Conservation (phyloP, 345 rosid species). For the Hibiscus tridactylites region DNA sequence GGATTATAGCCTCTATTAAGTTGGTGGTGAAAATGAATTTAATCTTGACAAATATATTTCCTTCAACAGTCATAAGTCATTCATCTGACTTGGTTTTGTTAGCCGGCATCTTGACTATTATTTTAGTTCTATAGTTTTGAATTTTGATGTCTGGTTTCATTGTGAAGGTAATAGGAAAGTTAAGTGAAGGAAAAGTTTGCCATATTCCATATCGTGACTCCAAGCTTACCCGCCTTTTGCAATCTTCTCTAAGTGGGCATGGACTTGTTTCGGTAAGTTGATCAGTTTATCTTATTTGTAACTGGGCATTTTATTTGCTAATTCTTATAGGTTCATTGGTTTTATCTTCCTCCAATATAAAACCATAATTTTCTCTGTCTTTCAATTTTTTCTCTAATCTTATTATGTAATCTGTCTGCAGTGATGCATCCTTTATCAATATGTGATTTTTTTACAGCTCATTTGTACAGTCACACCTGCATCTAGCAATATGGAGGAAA, state of each 20-base stretch:
- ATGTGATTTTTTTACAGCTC: constrained; percentile 43
- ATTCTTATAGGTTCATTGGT: background rate
- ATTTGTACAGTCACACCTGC: constrained; percentile 99
- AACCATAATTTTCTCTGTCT: background rate
- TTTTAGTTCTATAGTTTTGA: constrained; percentile 8
- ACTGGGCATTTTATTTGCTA: background rate
- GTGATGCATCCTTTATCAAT: background rate
- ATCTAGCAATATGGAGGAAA: constrained; percentile 94
- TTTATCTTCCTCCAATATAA: background rate
- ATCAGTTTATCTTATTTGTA: background rate
- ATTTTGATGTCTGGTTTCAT: constrained; percentile 12
- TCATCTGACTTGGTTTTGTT: background rate
- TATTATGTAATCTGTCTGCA: background rate
- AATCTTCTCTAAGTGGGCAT: constrained; percentile 92
- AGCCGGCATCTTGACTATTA: background rate
- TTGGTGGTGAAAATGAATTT: background rate
- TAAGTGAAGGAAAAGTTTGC: constrained; percentile 97
- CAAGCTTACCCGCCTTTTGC: constrained; percentile 97
- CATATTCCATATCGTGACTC: constrained; percentile 99
- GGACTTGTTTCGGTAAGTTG: constrained; percentile 97
- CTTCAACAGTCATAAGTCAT: background rate
- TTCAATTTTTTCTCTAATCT: background rate
- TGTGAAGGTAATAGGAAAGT: constrained; percentile 90
- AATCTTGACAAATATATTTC: background rate
- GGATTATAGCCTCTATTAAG: constrained; percentile 5